Evolutionary conservation across 225 moss, liverwort and hornwort genomes (phyloP).

Genomic region (Sphagnum tenellum): DNA sequence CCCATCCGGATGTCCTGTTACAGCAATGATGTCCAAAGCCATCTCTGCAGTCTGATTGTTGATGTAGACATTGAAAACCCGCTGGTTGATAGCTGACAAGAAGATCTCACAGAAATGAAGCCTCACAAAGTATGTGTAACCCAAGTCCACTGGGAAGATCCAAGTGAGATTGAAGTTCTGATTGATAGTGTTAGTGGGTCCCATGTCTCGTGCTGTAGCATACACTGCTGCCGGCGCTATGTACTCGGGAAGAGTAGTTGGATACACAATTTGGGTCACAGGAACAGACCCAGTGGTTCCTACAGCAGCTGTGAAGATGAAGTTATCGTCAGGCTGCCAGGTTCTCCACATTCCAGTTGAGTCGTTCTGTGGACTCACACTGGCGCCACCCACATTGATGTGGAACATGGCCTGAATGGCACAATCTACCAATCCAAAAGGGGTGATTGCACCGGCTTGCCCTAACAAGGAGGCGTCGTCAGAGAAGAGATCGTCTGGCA

Average conservation of each 20-base stretch:
- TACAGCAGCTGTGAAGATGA: slow-evolving; percentile 21
- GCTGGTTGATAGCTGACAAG: slow-evolving; percentile 11
- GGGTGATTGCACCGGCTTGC: neutral
- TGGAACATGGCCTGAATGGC: slow-evolving; percentile 64
- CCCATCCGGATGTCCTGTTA: slow-evolving; percentile 4
- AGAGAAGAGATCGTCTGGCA: slow-evolving; percentile 20
- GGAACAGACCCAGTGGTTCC: slow-evolving; percentile 5
- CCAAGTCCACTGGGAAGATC: slow-evolving; percentile 48
- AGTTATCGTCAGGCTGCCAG: slow-evolving; percentile 34
- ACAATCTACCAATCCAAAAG: slow-evolving; percentile 6
- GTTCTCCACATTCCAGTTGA: slow-evolving; percentile 28
- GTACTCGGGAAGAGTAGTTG: slow-evolving; percentile 12
- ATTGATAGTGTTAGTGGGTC: slow-evolving; percentile 12
- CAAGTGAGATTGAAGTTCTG: slow-evolving; percentile 54
- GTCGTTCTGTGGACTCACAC: slow-evolving; percentile 34
- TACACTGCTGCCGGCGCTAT: slow-evolving; percentile 55
- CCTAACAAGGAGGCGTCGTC: neutral
- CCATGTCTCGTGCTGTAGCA: slow-evolving; percentile 53
- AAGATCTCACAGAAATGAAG: slow-evolving; percentile 57
- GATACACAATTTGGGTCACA: slow-evolving; percentile 18
- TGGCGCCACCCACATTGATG: slow-evolving; percentile 58
- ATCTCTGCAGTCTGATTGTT: slow-evolving; percentile 45
- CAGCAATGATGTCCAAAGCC: slow-evolving; percentile 20
- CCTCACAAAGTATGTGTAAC: slow-evolving; percentile 57
- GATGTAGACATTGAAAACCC: slow-evolving; percentile 67